Evolutionary conservation across 2,329 filamentous ascomycete species (phyloP), one percentile per base, ranked within the genome.

Genomic region (Stenocarpella maydis): DNA sequence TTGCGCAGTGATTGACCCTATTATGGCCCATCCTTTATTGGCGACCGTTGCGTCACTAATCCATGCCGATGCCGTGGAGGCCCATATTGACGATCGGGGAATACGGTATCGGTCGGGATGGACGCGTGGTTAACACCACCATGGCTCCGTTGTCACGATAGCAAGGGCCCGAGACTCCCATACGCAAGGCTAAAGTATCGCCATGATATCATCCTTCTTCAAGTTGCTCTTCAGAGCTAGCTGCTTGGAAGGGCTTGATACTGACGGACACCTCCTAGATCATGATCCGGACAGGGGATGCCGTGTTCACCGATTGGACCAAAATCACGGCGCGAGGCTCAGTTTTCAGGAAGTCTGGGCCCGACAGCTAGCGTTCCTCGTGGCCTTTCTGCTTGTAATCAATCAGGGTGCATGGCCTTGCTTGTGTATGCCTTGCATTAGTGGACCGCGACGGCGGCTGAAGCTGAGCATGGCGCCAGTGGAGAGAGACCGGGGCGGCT

Each of bases 391-490:
- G 39, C 58, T 47, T 24, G 41, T 12, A 34, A 61, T 26, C 21
- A 19, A 47, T 45, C 24, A 17, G 14, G 8, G 3, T 61, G 19
- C 41, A 61, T 61, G 12, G 26, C 26, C 17, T 47, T 39, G 39
- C 17, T 31, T 47, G 55, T 31, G 45, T 26, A 39, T 47, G 34
- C 58, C 58, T 26, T 61, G 26, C 47, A 41, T 61, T 26, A 61
- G 58, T 61, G 26, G 41, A 61, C 58, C 47, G 41, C 41, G 58
- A 47, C 41, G 34, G 58, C 55, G 55, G 55, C 58, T 61, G 41
- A 61, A 61, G 58, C 41, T 34, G 58, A 61, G 41, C 58, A 61
- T 19, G 24, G 21, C 26, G 31, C 41, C 41, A 15, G 26, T 17
- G 55, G 41, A 4, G 5, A 19, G 17, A n/a, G 24, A 31, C 10